Evolutionary conservation across 345 rosid species (phyloP).

Genomic region (Citrus sinensis): DVS_A1.0 CM039163.1:42655501-42656000

Average conservation of each 20-base stretch:
- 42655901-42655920: background rate
- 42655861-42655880: background rate
- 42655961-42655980: background rate
- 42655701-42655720: background rate
- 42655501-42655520: slow-evolving; percentile 73
- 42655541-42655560: slow-evolving; percentile 87
- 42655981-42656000: background rate
- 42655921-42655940: background rate
- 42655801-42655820: background rate
- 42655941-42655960: background rate
- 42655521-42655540: slow-evolving; percentile 45
- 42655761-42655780: background rate
- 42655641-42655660: background rate
- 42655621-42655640: background rate
- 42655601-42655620: background rate
- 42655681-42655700: background rate
- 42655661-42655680: background rate
- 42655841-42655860: background rate
- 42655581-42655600: background rate
- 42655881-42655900: background rate
- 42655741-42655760: background rate
- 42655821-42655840: background rate
- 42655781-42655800: background rate
- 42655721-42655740: background rate
- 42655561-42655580: slow-evolving; percentile 5